Conservation (phyloP, 176 grass and related monocot genomes). For the Pharus latifolius region DNA sequence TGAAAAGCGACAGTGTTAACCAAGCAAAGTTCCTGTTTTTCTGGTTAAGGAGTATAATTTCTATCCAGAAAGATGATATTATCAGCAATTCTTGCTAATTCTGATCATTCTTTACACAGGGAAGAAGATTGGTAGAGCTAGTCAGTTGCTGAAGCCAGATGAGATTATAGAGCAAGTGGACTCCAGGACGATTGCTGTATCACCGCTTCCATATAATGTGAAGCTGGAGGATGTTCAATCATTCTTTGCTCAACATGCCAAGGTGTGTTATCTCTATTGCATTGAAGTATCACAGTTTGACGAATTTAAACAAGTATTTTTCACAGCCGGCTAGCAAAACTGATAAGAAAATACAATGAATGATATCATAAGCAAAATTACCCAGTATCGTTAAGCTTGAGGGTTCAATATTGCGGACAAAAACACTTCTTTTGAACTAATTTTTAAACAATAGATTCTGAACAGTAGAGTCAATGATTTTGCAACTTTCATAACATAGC, state of each 20-base stretch:
- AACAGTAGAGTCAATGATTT: too few relatives aligned
- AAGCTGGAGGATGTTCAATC: conserved; percentile 72
- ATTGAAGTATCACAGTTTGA: neutral
- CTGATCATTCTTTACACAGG: conserved; percentile 48
- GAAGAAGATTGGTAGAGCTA: conserved; percentile 67
- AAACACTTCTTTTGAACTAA: neutral
- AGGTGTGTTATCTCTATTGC: conserved; percentile 33
- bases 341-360: conserved; percentile 1
- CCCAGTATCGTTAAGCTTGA: neutral
- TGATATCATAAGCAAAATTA: neutral
- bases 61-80: neutral
- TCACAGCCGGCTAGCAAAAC: neutral
- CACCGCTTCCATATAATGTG: conserved; percentile 77
- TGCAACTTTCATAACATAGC: too few relatives aligned
- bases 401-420: neutral
- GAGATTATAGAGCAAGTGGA: conserved; percentile 71
- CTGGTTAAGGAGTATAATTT: neutral
- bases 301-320: neutral
- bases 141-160: conserved; percentile 49
- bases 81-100: too few relatives aligned
- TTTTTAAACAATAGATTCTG: too few relatives aligned
- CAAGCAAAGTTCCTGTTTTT: neutral
- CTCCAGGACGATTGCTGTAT: conserved; percentile 69
- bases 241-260: conserved; percentile 58
- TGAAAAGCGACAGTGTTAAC: neutral